Conservation (phyloP, 129 eudicot genomes). For the Artemisia annua region DNA sequence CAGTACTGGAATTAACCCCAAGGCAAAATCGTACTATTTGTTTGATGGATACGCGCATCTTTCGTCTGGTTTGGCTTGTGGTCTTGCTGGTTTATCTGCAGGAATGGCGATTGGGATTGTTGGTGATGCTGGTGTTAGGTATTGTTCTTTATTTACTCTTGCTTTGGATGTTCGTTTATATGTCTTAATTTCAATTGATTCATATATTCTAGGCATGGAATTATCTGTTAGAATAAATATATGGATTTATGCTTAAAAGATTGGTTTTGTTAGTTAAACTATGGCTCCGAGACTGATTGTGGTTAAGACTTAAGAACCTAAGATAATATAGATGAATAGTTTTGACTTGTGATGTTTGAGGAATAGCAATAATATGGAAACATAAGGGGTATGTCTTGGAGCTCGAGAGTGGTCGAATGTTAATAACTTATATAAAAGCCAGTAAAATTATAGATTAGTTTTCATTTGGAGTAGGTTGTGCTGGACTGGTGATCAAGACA, state of each 20-base stretch:
- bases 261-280: background rate
- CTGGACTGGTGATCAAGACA: background rate
- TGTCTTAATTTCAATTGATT: background rate
- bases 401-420: background rate
- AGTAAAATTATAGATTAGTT: background rate
- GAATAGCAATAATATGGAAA: background rate
- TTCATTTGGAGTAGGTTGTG: background rate
- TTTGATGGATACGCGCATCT: too few species aligned
- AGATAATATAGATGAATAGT: constrained; percentile 10
- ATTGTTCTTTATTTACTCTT: background rate
- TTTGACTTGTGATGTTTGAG: background rate
- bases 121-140: too few species aligned
- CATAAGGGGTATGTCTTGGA: background rate
- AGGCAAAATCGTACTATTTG: constrained; percentile 39
- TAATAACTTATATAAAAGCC: background rate
- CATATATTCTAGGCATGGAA: background rate
- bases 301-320: background rate
- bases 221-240: background rate
- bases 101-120: too few species aligned
- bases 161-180: background rate
- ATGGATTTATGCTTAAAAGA: background rate
- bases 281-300: constrained; percentile 1
- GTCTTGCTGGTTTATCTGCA: too few species aligned
- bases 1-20: constrained; percentile 65
- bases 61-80: too few species aligned